Evolutionary conservation across 1,139 yeast genomes (phyloP), one percentile per base, ranked within the genome.

Genomic region (Meyerozyma smithsonii): DNA sequence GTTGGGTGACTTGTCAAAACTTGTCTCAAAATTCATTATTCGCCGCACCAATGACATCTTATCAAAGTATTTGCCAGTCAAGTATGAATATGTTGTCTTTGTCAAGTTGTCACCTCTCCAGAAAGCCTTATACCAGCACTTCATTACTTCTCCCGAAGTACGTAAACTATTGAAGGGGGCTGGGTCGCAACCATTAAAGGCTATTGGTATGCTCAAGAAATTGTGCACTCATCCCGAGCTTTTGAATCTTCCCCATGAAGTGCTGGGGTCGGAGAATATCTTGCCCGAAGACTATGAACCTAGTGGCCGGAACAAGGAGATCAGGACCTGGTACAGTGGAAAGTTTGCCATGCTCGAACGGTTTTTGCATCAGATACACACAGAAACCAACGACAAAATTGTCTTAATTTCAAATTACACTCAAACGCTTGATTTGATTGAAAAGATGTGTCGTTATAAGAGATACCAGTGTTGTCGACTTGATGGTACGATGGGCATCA

Each of bases 21-120:
- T 89, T 38, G 99, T 94, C 2, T 86, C 92, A 35, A 84, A 82
- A 50, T 89, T 90, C 57, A 92, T 94, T 58, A 94, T 92, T 45
- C 77, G 99, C 56, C 80, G 99, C 56, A 90, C 98, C 0, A 92
- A 92, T 62, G 98, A 94, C 61, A 87, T 92, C 50, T 69, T 92
- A 44, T 84, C 97, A 34, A 92, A 92, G 61, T 92, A 92, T 55
- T 69, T 92, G 42, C 98, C 98, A 0, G 87, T 94, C 48, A 92
- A 92, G 59, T 90, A 89, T 58, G 99, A 92, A 59, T 96, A 92
- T 60, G 98, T 92, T 33, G 83, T 92, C 12, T 92, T 92, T 58
- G 90, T 95, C 42, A 84, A 83, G 23, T 66, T 92, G 42, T 76
- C 94, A 2, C 89, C 89, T 1, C 73, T 90, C 65, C 99, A 92